A percentile compares a stretch with the other conserved stretches of the same genome.
Evolutionary conservation across 176 grass and related monocot genomes (phyloP).

Genomic region (Eragrostis nindensis): DNA sequence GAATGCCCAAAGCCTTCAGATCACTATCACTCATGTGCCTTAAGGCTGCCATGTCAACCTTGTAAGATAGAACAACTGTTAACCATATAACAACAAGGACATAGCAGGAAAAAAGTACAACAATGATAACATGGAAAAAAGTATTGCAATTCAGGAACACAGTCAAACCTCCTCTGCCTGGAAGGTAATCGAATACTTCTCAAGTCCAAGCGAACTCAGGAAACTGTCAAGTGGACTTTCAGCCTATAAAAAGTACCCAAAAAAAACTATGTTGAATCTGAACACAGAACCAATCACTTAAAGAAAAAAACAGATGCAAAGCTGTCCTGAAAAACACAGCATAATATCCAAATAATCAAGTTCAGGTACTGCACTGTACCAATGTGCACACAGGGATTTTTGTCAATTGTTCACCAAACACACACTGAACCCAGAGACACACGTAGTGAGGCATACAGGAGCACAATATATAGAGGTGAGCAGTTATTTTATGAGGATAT

Average conservation of each 20-base stretch:
- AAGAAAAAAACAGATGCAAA: neutral
- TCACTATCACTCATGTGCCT: constrained; percentile 95
- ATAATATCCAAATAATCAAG: constrained; percentile 27
- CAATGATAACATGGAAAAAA: constrained; percentile 20
- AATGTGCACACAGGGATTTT: constrained; percentile 2
- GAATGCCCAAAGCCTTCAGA: constrained; percentile 93
- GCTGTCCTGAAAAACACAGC: neutral
- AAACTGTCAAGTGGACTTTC: constrained; percentile 81
- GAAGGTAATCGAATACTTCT: constrained; percentile 90
- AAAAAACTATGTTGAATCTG: constrained; percentile 34
- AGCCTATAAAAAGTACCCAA: constrained; percentile 49
- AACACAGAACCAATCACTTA: constrained; percentile 4
- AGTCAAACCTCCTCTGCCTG: constrained; percentile 85
- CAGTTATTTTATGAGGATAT: neutral
- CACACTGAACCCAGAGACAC: neutral
- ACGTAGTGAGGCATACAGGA: neutral
- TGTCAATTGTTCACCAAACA: neutral
- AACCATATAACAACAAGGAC: constrained; percentile 44
- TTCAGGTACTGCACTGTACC: neutral
- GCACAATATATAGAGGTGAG: neutral
- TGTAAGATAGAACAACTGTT: constrained; percentile 36
- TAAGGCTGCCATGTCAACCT: constrained; percentile 97
- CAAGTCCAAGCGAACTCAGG: constrained; percentile 83
- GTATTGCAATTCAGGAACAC: constrained; percentile 16
- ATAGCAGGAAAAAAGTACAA: no score